A percentile compares a stretch with the other conserved stretches of the same genome.
These are phyloP conservation scores for Colletotrichum chlorophyti DNA, from an alignment of 2,329 filamentous ascomycete species.

Conservation along the genomic window DNA sequence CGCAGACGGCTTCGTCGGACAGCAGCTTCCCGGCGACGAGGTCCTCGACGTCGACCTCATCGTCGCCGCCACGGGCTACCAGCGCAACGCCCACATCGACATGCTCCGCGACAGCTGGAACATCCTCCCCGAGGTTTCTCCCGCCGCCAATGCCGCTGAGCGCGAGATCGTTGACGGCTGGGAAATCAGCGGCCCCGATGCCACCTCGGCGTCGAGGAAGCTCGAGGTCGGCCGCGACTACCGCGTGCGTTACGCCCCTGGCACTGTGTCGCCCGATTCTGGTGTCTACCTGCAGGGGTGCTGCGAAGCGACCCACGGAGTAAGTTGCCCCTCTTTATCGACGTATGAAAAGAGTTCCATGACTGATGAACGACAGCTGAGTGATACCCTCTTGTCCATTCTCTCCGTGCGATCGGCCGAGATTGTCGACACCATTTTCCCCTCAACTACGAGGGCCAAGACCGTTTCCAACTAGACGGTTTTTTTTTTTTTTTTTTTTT, in stretches of 20 bases:
- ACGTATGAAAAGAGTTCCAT: too few relatives aligned
- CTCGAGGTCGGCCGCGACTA: constrained; percentile 82
- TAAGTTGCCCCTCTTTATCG: constrained; percentile 56
- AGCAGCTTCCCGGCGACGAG: constrained; percentile 52
- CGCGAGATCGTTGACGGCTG: constrained; percentile 43
- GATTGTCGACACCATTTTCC: constrained; percentile 78
- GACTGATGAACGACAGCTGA: constrained; percentile 60
- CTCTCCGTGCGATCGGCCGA: constrained; percentile 78
- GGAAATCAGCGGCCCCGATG: constrained; percentile 37
- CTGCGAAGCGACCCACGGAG: constrained; percentile 90
- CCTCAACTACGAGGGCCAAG: constrained; percentile 16
- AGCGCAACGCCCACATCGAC: constrained; percentile 76
- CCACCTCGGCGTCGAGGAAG: constrained; percentile 41
- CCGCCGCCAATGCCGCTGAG: constrained; percentile 8
- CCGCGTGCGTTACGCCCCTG: constrained; percentile 72
- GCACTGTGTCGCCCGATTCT: constrained; percentile 72
- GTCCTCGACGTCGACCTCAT: constrained; percentile 78
- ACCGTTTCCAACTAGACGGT: constrained; percentile 22
- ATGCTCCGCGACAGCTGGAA: constrained; percentile 73
- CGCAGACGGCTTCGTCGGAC: constrained; percentile 47
- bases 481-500: not conserved
- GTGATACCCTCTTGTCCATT: constrained; percentile 82
- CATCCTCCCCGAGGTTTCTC: constrained; percentile 62
- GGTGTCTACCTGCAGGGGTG: constrained; percentile 95
- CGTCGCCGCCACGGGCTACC: constrained; percentile 88